A percentile compares a stretch with the other conserved stretches of the same genome.
Conservation (phyloP, 129 eudicot species). For the Centella asiatica region DNA sequence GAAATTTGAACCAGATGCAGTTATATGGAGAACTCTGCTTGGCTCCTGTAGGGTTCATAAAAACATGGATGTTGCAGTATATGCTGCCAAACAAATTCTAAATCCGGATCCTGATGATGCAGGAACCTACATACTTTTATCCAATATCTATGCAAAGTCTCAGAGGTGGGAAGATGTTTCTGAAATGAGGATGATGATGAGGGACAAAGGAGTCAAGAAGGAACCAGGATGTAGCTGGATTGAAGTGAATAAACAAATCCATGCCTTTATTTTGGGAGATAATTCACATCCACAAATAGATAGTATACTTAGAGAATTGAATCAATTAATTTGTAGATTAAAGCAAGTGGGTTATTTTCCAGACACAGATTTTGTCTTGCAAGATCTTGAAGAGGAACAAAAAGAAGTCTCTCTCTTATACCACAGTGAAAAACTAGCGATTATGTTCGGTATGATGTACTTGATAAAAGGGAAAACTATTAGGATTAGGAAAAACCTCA, state of each 20-base stretch:
- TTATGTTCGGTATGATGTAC: constrained; percentile 8
- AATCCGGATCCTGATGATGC: constrained; percentile 4
- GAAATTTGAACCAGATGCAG: constrained; percentile 6
- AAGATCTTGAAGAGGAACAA: constrained; percentile 8
- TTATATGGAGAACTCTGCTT: constrained; percentile 9
- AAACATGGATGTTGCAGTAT: constrained; percentile 6
- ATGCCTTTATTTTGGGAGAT: constrained; percentile 8
- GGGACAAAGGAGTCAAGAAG: constrained; percentile 7
- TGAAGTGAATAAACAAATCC: constrained; percentile 7
- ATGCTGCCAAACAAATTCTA: constrained; percentile 9
- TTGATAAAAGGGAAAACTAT: constrained; percentile 1
- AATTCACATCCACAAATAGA: constrained; percentile 2
- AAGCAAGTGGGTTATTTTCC: constrained; percentile 13
- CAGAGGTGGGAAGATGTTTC: constrained; percentile 8
- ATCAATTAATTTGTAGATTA: neutral
- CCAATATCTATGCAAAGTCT: constrained; percentile 6
- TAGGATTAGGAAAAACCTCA: constrained; percentile 2
- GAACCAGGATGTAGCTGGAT: constrained; percentile 13
- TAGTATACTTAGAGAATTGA: neutral
- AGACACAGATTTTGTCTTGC: neutral
- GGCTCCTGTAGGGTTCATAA: constrained; percentile 12
- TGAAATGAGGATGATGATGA: constrained; percentile 1
- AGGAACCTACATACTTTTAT: constrained; percentile 11
- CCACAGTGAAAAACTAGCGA: constrained; percentile 9
- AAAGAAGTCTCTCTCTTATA: constrained; percentile 5